phyloP scores from a whole-genome alignment of 768 basidiomycete genomes.

The Macrolepiota albuminosa region DNA sequence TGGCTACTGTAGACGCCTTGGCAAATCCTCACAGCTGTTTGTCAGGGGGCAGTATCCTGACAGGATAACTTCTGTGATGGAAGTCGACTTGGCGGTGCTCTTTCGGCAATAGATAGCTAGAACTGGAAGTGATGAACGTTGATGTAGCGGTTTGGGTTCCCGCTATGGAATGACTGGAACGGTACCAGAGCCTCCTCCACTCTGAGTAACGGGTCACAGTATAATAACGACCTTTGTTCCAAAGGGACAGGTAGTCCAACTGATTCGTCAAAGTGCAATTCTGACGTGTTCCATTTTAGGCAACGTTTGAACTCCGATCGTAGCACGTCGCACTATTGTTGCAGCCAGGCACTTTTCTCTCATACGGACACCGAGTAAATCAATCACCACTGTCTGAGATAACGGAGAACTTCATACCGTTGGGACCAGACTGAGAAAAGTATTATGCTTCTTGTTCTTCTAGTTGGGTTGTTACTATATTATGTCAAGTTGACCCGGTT shows the following conservation, averaged over 20 bases:
- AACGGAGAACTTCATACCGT: neutral
- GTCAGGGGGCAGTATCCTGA: neutral
- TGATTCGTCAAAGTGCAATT: too few species aligned
- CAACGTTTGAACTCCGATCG: too few species aligned
- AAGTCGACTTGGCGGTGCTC: neutral
- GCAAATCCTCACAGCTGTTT: neutral
- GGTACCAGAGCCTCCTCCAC: too few species aligned
- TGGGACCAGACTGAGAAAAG: neutral
- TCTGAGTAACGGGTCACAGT: too few species aligned
- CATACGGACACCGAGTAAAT: neutral
- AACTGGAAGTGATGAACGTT: neutral
- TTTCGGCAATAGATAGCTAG: neutral
- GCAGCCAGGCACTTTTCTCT: neutral
- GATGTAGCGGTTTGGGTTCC: too few species aligned
- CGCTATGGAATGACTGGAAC: too few species aligned
- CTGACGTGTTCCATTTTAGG: too few species aligned
- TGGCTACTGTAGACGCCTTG: neutral
- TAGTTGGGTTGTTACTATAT: neutral
- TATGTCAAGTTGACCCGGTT: neutral
- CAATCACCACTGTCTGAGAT: neutral
- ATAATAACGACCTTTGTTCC: too few species aligned
- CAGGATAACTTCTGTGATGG: neutral
- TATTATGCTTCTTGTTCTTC: neutral
- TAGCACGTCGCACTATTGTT: neutral
- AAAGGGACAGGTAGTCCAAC: too few species aligned